Percentiles rank a stretch among this genome's conserved stretches.
phyloP scores from a whole-genome alignment of 2,329 filamentous ascomycete genomes.

The Huntiella moniliformis region DNA sequence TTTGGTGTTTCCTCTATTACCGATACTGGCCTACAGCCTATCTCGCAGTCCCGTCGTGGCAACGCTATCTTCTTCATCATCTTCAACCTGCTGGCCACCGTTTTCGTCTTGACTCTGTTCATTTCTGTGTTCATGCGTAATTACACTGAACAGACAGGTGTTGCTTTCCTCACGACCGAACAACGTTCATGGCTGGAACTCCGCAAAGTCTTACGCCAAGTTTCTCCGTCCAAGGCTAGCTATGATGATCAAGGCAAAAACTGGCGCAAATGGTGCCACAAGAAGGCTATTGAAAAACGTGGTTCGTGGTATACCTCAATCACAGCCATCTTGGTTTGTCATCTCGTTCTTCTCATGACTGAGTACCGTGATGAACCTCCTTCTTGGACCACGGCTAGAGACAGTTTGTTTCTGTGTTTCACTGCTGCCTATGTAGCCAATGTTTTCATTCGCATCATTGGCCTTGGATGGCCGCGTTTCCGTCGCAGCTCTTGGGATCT shows the following conservation, averaged over 20 bases:
- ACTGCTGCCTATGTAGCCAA: conserved; percentile 71
- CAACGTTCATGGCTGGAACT: conserved; percentile 94
- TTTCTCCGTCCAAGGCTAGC: conserved; percentile 85
- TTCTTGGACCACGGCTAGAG: conserved; percentile 53
- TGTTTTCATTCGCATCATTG: conserved; percentile 64
- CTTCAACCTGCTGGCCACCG: conserved; percentile 89
- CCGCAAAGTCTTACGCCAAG: conserved; percentile 75
- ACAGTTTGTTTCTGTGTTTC: conserved; percentile 61
- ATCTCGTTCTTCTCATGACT: conserved; percentile 63
- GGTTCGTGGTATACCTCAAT: conserved; percentile 78
- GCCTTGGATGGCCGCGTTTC: conserved; percentile 82
- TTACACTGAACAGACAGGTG: conserved; percentile 95
- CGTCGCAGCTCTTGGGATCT: conserved; percentile 89
- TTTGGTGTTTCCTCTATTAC: conserved; percentile 69
- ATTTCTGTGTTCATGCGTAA: conserved; percentile 99
- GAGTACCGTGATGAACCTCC: conserved; percentile 65
- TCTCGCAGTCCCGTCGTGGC: conserved; percentile 48
- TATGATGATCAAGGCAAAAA: conserved; percentile 56
- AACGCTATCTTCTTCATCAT: conserved; percentile 90
- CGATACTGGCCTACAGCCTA: conserved; percentile 54
- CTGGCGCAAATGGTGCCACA: conserved; percentile 90
- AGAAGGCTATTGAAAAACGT: conserved; percentile 80
- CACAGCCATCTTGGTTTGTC: conserved; percentile 60
- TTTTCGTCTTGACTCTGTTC: conserved; percentile 92
- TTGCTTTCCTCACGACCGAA: conserved; percentile 86